A percentile compares a stretch with the other conserved stretches of the same genome.
Evolutionary conservation across 352 stramenopile genomes (phyloP).

Genomic region (Paralagenidium karlingii): DNA sequence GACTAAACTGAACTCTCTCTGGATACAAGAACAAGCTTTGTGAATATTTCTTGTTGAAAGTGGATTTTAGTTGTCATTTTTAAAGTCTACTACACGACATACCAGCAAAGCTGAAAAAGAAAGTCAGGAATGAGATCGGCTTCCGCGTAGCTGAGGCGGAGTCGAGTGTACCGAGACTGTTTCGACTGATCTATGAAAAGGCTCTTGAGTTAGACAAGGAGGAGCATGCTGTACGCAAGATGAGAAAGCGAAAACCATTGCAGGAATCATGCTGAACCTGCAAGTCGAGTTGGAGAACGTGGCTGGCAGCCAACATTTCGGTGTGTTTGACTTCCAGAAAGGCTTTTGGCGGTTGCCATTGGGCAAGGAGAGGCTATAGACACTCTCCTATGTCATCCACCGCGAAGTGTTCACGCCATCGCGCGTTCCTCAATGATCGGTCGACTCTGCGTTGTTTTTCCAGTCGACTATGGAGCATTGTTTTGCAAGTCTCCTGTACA

Average conservation of each 20-base stretch:
- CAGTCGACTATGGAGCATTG: conserved; percentile 6
- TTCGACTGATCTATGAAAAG: conserved; percentile 1
- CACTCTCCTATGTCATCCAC: conserved; percentile 10
- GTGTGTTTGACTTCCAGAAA: background rate
- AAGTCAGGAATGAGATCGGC: conserved; percentile 3
- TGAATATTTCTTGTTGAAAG: too few relatives aligned
- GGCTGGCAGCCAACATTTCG: conserved; percentile 1
- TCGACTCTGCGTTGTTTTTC: conserved; percentile 4
- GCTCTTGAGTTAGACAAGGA: conserved; percentile 1
- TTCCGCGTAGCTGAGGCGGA: background rate
- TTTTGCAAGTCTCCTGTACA: conserved; percentile 7
- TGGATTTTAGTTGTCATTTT: too few relatives aligned
- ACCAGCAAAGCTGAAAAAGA: background rate
- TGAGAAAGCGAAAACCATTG: background rate
- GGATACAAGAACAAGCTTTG: too few relatives aligned
- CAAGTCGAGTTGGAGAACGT: background rate
- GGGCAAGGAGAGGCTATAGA: conserved; percentile 1
- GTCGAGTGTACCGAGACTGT: conserved; percentile 2
- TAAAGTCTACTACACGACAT: too few relatives aligned
- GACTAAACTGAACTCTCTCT: too few relatives aligned
- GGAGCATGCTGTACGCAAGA: conserved; percentile 1
- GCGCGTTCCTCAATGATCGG: conserved; percentile 3
- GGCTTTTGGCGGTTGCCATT: conserved; percentile 1
- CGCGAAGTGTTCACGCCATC: conserved; percentile 9
- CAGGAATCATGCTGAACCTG: conserved; percentile 1